Conservation (phyloP, 768 basidiomycete species). For the Suillus paluster region DNA sequence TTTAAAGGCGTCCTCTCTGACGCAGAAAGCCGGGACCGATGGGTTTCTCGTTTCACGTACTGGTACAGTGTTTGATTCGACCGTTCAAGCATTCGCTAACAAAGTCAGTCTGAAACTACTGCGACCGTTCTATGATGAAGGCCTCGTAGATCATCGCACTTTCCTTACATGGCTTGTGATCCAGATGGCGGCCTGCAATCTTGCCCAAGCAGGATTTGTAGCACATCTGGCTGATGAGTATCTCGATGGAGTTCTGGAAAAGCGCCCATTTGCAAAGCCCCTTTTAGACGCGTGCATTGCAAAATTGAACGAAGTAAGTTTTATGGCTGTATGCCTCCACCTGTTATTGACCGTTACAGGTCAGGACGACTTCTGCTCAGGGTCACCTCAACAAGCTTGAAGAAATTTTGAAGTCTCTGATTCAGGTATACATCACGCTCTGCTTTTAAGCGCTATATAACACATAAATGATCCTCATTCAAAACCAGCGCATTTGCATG, state of each 20-base stretch:
- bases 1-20: slow-evolving; percentile 85
- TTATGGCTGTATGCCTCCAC: slow-evolving; percentile 4
- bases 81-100: slow-evolving; percentile 2
- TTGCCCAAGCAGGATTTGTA: slow-evolving; percentile 81
- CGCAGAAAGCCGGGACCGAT: slow-evolving; percentile 66
- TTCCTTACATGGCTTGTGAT: slow-evolving; percentile 82
- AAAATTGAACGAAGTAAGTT: slow-evolving; percentile 66
- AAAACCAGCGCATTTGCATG: slow-evolving; percentile 65
- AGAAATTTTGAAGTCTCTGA: slow-evolving; percentile 53
- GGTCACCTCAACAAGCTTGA: slow-evolving; percentile 60
- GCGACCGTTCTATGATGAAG: slow-evolving; percentile 78
- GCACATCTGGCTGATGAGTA: slow-evolving; percentile 81
- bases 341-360: slow-evolving; percentile 42
- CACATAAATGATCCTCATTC: slow-evolving; percentile 13
- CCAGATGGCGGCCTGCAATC: slow-evolving; percentile 76
- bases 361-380: slow-evolving; percentile 54
- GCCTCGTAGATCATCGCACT: slow-evolving; percentile 76
- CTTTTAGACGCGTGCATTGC: slow-evolving; percentile 72
- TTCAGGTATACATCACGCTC: slow-evolving; percentile 55
- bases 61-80: slow-evolving; percentile 47
- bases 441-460: background rate
- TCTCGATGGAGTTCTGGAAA: slow-evolving; percentile 66
- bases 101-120: slow-evolving; percentile 64
- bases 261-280: slow-evolving; percentile 69
- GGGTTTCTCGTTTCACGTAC: slow-evolving; percentile 81